A percentile compares a stretch with the other conserved stretches of the same genome.
phyloP scores from a whole-genome alignment of 2,329 filamentous ascomycete species.

The Fusarium luffae region DNA sequence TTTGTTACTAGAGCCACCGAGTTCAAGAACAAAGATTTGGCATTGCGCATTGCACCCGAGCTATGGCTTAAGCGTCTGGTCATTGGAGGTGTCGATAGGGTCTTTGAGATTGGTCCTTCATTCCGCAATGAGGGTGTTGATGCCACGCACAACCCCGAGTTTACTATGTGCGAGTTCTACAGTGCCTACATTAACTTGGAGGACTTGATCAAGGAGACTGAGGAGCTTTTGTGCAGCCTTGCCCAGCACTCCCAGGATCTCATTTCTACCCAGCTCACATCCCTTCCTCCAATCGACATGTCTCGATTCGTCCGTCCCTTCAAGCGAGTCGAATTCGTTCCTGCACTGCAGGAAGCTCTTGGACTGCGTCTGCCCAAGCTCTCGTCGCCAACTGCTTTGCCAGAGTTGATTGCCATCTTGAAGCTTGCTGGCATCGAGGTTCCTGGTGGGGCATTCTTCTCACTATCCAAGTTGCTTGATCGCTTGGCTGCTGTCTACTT shows the following conservation, averaged over 20 bases:
- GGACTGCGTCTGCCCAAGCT: slow-evolving; percentile 74
- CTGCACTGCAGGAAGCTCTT: slow-evolving; percentile 77
- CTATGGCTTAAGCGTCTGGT: slow-evolving; percentile 94
- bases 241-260: slow-evolving; percentile 62
- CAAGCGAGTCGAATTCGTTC: slow-evolving; percentile 81
- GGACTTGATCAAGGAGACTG: slow-evolving; percentile 80
- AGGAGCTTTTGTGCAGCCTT: slow-evolving; percentile 73
- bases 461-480: slow-evolving; percentile 79
- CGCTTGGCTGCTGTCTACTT: slow-evolving; percentile 79
- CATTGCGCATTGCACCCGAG: slow-evolving; percentile 91
- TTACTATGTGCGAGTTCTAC: slow-evolving; percentile 98
- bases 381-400: slow-evolving; percentile 63
- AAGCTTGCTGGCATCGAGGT: slow-evolving; percentile 71
- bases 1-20: slow-evolving; percentile 85
- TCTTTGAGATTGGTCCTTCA: slow-evolving; percentile 92
- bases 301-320: slow-evolving; percentile 66
- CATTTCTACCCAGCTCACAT: slow-evolving; percentile 57
- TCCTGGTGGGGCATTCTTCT: slow-evolving; percentile 71
- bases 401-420: slow-evolving; percentile 64
- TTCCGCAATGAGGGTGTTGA: slow-evolving; percentile 96
- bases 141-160: slow-evolving; percentile 94
- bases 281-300: slow-evolving; percentile 61
- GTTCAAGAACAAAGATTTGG: slow-evolving; percentile 75
- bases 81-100: slow-evolving; percentile 84
- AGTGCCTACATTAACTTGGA: slow-evolving; percentile 82